Evolutionary conservation across 2,329 filamentous ascomycete genomes (phyloP).

Genomic region (Fusarium beomiforme): DNA sequence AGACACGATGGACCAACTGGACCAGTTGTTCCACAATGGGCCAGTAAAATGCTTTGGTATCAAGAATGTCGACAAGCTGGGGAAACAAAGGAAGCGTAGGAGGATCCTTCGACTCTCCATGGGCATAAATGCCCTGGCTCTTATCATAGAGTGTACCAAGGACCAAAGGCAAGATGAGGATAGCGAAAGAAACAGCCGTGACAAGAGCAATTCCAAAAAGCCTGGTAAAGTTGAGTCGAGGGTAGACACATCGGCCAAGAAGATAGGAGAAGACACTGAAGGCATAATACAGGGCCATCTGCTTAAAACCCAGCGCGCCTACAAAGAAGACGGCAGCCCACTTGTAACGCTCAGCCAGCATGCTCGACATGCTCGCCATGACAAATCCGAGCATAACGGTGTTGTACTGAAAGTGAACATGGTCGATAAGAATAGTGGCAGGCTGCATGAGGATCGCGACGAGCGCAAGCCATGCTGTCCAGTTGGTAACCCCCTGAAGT

Average conservation of each 20-base stretch:
- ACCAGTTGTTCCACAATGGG: slow-evolving; percentile 79
- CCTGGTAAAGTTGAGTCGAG: slow-evolving; percentile 72
- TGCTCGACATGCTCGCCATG: slow-evolving; percentile 85
- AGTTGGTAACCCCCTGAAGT: slow-evolving; percentile 78
- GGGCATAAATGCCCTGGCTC: slow-evolving; percentile 68
- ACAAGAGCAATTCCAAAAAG: slow-evolving; percentile 79
- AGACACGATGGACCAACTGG: slow-evolving; percentile 91
- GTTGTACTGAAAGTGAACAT: slow-evolving; percentile 98
- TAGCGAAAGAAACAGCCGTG: slow-evolving; percentile 76
- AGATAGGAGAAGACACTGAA: slow-evolving; percentile 93
- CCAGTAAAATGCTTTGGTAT: slow-evolving; percentile 76
- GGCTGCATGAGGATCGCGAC: slow-evolving; percentile 94
- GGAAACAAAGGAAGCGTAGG: slow-evolving; percentile 71
- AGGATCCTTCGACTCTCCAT: slow-evolving; percentile 65
- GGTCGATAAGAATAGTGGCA: slow-evolving; percentile 88
- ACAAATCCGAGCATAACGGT: slow-evolving; percentile 97
- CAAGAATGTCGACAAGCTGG: slow-evolving; percentile 66
- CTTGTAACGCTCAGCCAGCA: slow-evolving; percentile 83
- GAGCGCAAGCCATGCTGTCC: slow-evolving; percentile 86
- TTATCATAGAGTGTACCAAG: slow-evolving; percentile 76
- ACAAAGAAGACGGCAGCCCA: slow-evolving; percentile 97
- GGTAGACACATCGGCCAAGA: slow-evolving; percentile 85
- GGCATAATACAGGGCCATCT: slow-evolving; percentile 98
- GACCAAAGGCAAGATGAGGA: slow-evolving; percentile 80
- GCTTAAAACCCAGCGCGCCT: slow-evolving; percentile 93